Evolutionary conservation across 352 stramenopile genomes (phyloP), one percentile per base, ranked within the genome.

Genomic region (Globisporangium splendens): DNA sequence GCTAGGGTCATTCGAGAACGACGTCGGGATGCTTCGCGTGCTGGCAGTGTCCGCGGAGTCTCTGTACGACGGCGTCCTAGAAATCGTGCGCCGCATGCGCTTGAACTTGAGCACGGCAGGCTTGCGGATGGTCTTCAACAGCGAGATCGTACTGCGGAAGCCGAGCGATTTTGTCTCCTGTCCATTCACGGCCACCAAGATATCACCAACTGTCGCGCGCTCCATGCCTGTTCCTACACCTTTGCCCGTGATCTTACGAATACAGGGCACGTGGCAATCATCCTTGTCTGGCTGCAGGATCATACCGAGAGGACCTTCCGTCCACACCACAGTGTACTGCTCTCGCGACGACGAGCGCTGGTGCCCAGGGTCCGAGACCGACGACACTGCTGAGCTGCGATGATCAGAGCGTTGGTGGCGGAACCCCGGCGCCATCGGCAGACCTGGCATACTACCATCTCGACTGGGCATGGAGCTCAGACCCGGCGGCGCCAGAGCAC

Each of bases 51-150:
- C 39, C 1, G 69, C 62, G 10, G 67, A 50, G 10, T 84, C 79
- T 17, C 73, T 63, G 8, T 69, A 79, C 12, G 72, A 87, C 1
- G 49, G 72, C 28, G 72, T 87, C n/a, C 76, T 68, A 33, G 85
- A 89, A 17, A 91, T 65, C 17, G 83, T 80, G 15, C 85, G 77
- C 8, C 81, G 73, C 85, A 95, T 95, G 33, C 83, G 75, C 62
- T 95, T 95, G 52, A 95, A 95, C 66, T 93, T 93, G 61, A 95
- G 79, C 64, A 95, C 81, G 5, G 83, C 83, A 10, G 86, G 86
- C 55, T 95, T 95, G 28, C 82, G 77, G 46, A 95, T 91, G 3
- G 78, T 89, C 68, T 95, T 95, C 17, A 95, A 69, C 60, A 93
- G 65, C 33, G 83, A 90, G 52, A 95, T 95, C 12, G 85, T 93